Evolutionary conservation across 306 rosid genomes (phyloP).

Genomic region (Cucurbita maxima): DNA sequence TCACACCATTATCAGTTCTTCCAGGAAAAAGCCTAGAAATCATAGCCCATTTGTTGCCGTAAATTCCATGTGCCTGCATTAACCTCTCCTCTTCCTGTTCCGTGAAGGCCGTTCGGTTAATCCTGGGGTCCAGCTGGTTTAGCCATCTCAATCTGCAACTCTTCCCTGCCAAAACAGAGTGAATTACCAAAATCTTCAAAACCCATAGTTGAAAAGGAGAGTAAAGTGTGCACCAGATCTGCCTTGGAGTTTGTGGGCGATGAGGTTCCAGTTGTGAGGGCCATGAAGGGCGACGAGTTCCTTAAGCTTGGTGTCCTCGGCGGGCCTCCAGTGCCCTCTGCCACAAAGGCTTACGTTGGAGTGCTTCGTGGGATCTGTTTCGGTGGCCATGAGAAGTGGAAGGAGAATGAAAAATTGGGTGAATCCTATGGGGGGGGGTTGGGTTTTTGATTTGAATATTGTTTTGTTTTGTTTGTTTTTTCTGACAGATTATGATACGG

Average conservation of each 20-base stretch:
- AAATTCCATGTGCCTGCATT: conserved; percentile 80
- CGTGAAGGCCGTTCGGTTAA: conserved; percentile 65
- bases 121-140: conserved; percentile 92
- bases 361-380: too few species aligned
- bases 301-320: conserved; percentile 86
- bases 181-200: too few species aligned
- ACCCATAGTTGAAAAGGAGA: too few species aligned
- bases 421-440: too few species aligned
- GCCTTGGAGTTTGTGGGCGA: conserved; percentile 84
- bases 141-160: conserved; percentile 93
- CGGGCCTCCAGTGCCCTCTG: conserved; percentile 99
- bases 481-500: too few species aligned
- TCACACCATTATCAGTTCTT: conserved; percentile 86
- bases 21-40: conserved; percentile 94
- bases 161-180: conserved; percentile 18
- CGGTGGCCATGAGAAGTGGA: too few species aligned
- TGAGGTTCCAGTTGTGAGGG: conserved; percentile 96
- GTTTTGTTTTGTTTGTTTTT: too few species aligned
- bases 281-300: conserved; percentile 84
- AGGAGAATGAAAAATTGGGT: too few species aligned
- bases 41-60: conserved; percentile 98
- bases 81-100: conserved; percentile 86
- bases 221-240: conserved; percentile 36
- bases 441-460: too few species aligned
- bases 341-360: neutral